phyloP scores from a whole-genome alignment of 768 basidiomycete genomes.

The Boletus tomentosulus region DNA sequence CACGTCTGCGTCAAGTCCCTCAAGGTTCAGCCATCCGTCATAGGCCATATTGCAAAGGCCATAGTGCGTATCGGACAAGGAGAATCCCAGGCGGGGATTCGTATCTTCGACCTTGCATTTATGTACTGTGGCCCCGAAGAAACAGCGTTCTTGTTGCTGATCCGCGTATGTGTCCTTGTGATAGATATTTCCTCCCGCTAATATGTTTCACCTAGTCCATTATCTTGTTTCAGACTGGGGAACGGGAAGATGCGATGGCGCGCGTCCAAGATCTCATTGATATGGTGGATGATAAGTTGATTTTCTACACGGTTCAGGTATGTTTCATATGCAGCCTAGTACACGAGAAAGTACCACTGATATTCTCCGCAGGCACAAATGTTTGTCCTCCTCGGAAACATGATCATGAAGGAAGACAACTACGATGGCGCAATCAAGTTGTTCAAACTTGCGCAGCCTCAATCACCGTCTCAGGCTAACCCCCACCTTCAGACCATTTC shows the following conservation, averaged over 20 bases:
- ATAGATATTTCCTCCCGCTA: neutral
- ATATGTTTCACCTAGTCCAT: slow-evolving; percentile 4
- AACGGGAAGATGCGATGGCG: slow-evolving; percentile 11
- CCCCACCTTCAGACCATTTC: slow-evolving; percentile 10
- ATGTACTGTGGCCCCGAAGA: slow-evolving; percentile 6
- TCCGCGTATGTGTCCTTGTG: slow-evolving; percentile 6
- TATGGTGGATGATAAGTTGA: slow-evolving; percentile 6
- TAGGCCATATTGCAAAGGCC: slow-evolving; percentile 15
- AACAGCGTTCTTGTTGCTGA: slow-evolving; percentile 8
- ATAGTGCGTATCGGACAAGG: slow-evolving; percentile 13
- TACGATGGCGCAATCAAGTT: slow-evolving; percentile 10
- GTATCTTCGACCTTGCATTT: slow-evolving; percentile 15
- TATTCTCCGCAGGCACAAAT: slow-evolving; percentile 9
- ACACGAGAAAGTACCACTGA: neutral
- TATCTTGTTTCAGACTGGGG: slow-evolving; percentile 6
- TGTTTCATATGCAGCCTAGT: neutral
- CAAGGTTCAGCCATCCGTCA: slow-evolving; percentile 3
- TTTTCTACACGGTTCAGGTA: slow-evolving; percentile 9
- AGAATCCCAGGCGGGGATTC: slow-evolving; percentile 6
- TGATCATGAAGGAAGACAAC: slow-evolving; percentile 4
- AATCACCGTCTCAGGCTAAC: neutral
- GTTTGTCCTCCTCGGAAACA: slow-evolving; percentile 10
- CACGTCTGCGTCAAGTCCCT: slow-evolving; percentile 5
- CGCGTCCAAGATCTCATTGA: slow-evolving; percentile 12
- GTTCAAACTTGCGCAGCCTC: slow-evolving; percentile 5